Evolutionary conservation across 2,329 filamentous ascomycete species (phyloP), one percentile per base, ranked within the genome.

Genomic region (Aspergillus fumigatiaffinis): DNA sequence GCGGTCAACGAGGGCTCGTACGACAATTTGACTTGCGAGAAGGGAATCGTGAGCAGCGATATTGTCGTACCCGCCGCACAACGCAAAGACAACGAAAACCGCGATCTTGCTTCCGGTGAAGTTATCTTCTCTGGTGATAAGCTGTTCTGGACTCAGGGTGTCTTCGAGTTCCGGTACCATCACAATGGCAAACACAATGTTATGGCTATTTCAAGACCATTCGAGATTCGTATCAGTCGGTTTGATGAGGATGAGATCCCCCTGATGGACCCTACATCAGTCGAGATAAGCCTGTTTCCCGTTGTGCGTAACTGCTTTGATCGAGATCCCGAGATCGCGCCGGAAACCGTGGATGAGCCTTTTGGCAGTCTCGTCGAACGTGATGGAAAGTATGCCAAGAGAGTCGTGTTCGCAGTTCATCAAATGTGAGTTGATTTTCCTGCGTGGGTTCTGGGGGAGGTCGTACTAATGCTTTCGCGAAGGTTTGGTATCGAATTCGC

Each of bases 81-180:
- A 44, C 74, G 76, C 28, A 62, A 76, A 62, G 77, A 79, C 67
- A 78, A 79, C 0, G 69, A 74, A 50, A 78, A 80, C 2, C 82
- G 82, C 3, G 77, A 89, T 56, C 81, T 87, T 62, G 83, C 91
- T 3, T 82, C 84, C 12, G 94, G 94, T 47, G 91, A 96, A 71
- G 87, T 97, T 68, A 75, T 91, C 12, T 97, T 99, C 70, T 81
- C 87, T 9, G 92, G 94, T 50, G 92, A 97, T 77, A 96, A 96
- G 76, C 83, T 97, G 2, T 99, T 91, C 88, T 99, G 94, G 94
- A 96, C 90, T 0, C 90, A 93, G 60, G 94, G 94, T 54, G 90
- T 95, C 3, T 99, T 96, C 69, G 94, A 99, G 70, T 95, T 99
- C 79, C 87, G 94, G 44, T 97, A 97, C 76, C 94, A 99, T 75